Conservation (phyloP, 352 stramenopile species). For the Phytopythium oedochilum region DNA sequence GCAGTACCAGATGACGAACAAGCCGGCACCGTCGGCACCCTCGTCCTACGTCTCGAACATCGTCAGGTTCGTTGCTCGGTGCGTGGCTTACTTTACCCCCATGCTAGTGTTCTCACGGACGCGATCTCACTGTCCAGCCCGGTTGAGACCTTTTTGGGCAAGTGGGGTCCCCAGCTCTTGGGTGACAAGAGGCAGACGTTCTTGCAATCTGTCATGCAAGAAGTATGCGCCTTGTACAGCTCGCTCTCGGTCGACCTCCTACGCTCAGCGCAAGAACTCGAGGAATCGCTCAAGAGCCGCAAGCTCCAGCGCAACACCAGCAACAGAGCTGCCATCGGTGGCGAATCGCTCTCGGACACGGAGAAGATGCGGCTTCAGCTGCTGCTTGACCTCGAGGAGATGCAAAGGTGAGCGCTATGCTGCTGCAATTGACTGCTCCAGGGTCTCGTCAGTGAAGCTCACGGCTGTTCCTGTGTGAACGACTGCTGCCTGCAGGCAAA, state of each 20-base stretch:
- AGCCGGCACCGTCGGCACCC: constrained; percentile 52
- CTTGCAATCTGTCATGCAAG: constrained; percentile 45
- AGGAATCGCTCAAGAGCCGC: constrained; percentile 85
- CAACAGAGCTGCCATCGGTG: constrained; percentile 10
- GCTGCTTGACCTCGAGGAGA: constrained; percentile 66
- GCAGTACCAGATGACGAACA: constrained; percentile 90
- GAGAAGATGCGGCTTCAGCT: constrained; percentile 85
- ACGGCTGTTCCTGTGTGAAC: background rate
- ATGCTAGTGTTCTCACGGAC: constrained; percentile 7
- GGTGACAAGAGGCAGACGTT: constrained; percentile 31
- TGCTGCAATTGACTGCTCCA: background rate
- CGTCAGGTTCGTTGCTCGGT: constrained; percentile 27
- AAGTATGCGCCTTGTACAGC: constrained; percentile 56
- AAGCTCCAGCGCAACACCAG: constrained; percentile 66
- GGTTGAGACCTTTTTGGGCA: constrained; percentile 63
- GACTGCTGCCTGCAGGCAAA: constrained; percentile 29
- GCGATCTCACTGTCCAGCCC: constrained; percentile 33
- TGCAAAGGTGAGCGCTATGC: constrained; percentile 43
- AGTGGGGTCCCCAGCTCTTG: constrained; percentile 63
- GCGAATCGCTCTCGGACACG: constrained; percentile 60
- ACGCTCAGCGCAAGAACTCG: constrained; percentile 70
- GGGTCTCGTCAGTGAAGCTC: background rate
- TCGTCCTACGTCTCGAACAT: constrained; percentile 82
- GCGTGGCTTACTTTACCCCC: background rate
- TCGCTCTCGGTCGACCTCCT: constrained; percentile 69